Base-by-base conservation (phyloP, 2,329 filamentous ascomycete genomes). In the Lachnellula occidentalis region DNA sequence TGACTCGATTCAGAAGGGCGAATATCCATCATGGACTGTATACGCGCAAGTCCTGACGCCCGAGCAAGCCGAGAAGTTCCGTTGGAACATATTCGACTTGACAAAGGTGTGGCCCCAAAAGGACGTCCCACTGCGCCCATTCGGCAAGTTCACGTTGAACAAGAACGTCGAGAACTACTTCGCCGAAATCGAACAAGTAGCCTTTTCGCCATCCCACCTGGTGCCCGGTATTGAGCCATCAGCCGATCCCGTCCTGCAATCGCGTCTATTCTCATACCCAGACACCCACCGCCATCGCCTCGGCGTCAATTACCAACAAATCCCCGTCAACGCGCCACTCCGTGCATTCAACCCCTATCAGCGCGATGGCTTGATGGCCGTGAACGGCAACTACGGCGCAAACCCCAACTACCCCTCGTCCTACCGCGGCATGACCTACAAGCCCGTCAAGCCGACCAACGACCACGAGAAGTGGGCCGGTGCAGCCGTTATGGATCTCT, bases 301-400 rank as follows among this genome's bases (percentile, higher is more conserved):
- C 19, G 80, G 80, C 27, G 73, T 72, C 59, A 83, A 83, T 70
- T 82, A 81, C 66, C 78, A 82, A 64, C 80, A 82, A 64, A 69
- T 83, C 2, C 80, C 80, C 0, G 75, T 81, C 56, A 70, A 71
- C 53, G 60, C 66, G 59, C 59, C 71, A 62, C 74, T 73, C 70
- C 74, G 65, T 72, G 74, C 74, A n/a, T 77, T 80, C 76, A 77
- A 86, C 62, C 87, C 87, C 59, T 88, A 83, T 76, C 86, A 90
- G 69, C 82, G 87, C 58, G 87, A 90, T 65, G 88, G 88, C 15
- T 67, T 69, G 56, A 90, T 90, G 85, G 80, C 83, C 54, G 75
- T 82, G 66, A 87, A 90, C 71, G 74, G 74, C 53, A 85, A 85
- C 72, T 82, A 83, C 62, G 81, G 81, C 50, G 73, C 74, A 22